Evolutionary conservation across 495 filamentous ascomycete genomes (phyloP).

Genomic region (Aspergillus affinis): DNA sequence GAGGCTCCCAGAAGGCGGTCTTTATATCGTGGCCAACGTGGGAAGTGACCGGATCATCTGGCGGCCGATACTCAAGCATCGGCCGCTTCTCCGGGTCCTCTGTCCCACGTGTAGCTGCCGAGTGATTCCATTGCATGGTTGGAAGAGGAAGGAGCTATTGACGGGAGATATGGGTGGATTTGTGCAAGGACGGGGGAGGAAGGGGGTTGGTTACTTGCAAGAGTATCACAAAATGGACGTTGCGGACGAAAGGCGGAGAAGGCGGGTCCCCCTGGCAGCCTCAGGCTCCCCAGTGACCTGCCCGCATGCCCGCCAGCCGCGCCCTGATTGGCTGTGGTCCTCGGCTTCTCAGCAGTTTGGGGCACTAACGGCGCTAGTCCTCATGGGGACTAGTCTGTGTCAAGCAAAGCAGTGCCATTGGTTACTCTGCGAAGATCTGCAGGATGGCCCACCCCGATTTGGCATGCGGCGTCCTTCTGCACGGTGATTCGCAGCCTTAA

Average conservation of each 20-base stretch:
- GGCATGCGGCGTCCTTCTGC: too few relatives aligned
- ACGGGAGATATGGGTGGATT: background rate
- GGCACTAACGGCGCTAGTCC: too few relatives aligned
- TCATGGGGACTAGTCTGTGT: too few relatives aligned
- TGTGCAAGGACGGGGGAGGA: background rate
- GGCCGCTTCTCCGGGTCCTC: constrained; percentile 3
- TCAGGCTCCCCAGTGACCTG: background rate
- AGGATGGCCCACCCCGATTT: too few relatives aligned
- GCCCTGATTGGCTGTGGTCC: background rate
- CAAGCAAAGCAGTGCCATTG: too few relatives aligned
- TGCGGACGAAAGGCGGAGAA: background rate
- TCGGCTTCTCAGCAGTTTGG: too few relatives aligned
- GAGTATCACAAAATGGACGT: too few relatives aligned
- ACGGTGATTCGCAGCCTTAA: too few relatives aligned
- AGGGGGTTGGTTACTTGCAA: too few relatives aligned
- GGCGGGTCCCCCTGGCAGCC: too few relatives aligned
- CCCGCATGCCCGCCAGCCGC: background rate
- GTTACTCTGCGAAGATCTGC: too few relatives aligned
- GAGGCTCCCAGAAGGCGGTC: constrained; percentile 1
- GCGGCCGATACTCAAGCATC: background rate
- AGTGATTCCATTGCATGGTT: constrained; percentile 9
- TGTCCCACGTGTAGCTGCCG: background rate
- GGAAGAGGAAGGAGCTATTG: background rate
- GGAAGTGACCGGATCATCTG: constrained; percentile 1
- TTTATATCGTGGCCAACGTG: constrained; percentile 4